Evolutionary conservation across 2,329 filamentous ascomycete genomes (phyloP).

Genomic region (Volutella citrinella): DNA sequence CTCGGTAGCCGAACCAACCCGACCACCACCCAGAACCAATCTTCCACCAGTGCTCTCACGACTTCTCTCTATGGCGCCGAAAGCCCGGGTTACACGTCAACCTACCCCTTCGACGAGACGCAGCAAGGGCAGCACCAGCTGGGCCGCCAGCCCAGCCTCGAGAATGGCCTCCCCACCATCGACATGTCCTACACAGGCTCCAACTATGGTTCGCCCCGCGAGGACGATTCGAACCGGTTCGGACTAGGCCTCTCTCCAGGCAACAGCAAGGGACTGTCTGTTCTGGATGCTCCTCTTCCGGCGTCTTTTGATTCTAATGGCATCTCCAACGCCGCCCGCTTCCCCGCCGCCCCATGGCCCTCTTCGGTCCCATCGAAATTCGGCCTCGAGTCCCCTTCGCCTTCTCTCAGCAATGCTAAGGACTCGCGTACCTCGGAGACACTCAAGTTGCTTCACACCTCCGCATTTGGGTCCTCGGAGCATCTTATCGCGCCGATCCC

Average conservation of each 20-base stretch:
- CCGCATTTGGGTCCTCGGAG: constrained; percentile 64
- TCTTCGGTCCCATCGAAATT: constrained; percentile 92
- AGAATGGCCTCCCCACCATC: constrained; percentile 55
- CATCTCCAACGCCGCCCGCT: constrained; percentile 85
- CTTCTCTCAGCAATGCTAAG: constrained; percentile 64
- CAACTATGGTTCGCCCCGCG: constrained; percentile 79
- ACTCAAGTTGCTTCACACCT: constrained; percentile 63
- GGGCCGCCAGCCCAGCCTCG: constrained; percentile 49
- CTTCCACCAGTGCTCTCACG: constrained; percentile 68
- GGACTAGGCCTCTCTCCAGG: constrained; percentile 78
- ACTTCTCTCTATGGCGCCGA: constrained; percentile 46
- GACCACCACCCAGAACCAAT: constrained; percentile 47
- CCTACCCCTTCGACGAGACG: constrained; percentile 41
- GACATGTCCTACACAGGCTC: constrained; percentile 58
- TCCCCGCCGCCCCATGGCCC: constrained; percentile 75
- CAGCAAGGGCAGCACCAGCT: constrained; percentile 35
- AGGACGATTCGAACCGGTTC: constrained; percentile 55
- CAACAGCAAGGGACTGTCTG: constrained; percentile 71
- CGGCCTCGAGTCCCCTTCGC: constrained; percentile 79
- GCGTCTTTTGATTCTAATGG: constrained; percentile 96
- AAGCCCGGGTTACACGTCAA: constrained; percentile 34
- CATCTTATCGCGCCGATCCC: constrained; percentile 54
- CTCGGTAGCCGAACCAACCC: constrained; percentile 64
- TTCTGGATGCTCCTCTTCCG: constrained; percentile 86
- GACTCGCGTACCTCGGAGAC: constrained; percentile 61